These are phyloP conservation scores for Aspergillus sp. DNA, from an alignment of 2,329 filamentous ascomycete genomes.

Conservation along the genomic window DNA sequence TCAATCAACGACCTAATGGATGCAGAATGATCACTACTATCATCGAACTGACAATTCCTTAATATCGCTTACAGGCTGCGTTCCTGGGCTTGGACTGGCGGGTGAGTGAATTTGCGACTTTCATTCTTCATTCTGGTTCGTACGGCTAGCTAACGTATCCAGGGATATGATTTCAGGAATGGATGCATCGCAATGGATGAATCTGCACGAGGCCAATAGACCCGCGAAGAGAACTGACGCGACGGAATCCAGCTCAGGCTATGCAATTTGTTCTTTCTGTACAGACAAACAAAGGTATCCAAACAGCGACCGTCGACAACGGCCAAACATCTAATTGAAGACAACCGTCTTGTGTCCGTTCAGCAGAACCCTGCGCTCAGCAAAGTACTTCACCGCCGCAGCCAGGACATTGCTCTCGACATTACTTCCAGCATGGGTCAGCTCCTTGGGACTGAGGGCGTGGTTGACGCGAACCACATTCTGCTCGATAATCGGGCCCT, in stretches of 20 bases:
- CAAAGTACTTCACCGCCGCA: slow-evolving; percentile 80
- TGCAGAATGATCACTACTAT: slow-evolving; percentile 42
- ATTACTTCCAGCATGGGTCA: slow-evolving; percentile 78
- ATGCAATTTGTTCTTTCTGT: neutral
- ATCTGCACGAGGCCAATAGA: slow-evolving; percentile 34
- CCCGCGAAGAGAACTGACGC: too few relatives aligned
- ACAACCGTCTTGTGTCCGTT: slow-evolving; percentile 81
- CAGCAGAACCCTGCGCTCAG: slow-evolving; percentile 73
- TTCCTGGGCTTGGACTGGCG: too few relatives aligned
- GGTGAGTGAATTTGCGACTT: slow-evolving; percentile 45
- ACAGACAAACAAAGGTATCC: neutral
- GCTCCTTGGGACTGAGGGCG: slow-evolving; percentile 69
- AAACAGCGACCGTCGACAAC: neutral
- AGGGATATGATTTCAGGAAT: slow-evolving; percentile 49
- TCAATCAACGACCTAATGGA: too few relatives aligned
- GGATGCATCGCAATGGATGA: slow-evolving; percentile 55
- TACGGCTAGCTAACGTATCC: neutral
- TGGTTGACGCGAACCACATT: slow-evolving; percentile 75
- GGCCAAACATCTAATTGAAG: slow-evolving; percentile 51
- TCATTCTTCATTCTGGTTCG: too few relatives aligned
- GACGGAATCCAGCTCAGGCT: neutral
- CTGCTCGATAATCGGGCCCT: slow-evolving; percentile 88
- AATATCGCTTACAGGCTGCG: slow-evolving; percentile 52
- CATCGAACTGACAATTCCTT: too few relatives aligned
- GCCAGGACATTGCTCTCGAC: slow-evolving; percentile 82